Evolutionary conservation across 1,284 basidiomycete species (phyloP).

Genomic region (Xerocomus cyaneibrunnescens): DNA sequence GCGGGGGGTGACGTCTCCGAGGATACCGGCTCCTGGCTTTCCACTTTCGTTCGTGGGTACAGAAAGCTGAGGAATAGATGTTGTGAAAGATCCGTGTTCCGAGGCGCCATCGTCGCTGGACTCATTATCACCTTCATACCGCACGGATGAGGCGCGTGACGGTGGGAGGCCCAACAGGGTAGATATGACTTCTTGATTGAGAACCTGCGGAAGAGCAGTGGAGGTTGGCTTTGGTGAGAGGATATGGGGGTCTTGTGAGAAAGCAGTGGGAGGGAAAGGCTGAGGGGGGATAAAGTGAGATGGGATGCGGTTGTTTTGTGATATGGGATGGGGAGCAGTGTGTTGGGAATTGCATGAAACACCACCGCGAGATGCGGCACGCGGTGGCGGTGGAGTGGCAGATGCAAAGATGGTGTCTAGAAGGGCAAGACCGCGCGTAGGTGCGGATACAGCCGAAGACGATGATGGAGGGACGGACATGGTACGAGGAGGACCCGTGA

Average conservation of each 20-base stretch:
- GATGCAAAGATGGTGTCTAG: constrained; percentile 55
- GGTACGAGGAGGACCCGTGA: constrained; percentile 28
- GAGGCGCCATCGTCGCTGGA: constrained; percentile 48
- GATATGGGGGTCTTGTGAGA: constrained; percentile 35
- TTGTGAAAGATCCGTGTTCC: constrained; percentile 42
- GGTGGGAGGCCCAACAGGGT: constrained; percentile 52
- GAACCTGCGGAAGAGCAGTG: constrained; percentile 50
- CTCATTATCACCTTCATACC: constrained; percentile 64
- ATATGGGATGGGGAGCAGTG: constrained; percentile 6
- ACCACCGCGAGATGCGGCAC: constrained; percentile 19
- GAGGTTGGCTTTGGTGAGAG: constrained; percentile 49
- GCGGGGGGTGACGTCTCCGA: constrained; percentile 53
- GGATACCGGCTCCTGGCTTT: constrained; percentile 26
- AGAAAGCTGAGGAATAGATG: constrained; percentile 37
- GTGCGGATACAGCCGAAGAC: constrained; percentile 25
- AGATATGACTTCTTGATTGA: constrained; percentile 64
- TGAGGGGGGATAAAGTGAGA: constrained; percentile 8
- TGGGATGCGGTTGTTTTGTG: constrained; percentile 4
- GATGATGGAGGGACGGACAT: constrained; percentile 34
- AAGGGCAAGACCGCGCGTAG: constrained; percentile 43
- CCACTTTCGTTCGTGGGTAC: constrained; percentile 16
- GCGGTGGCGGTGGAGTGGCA: constrained; percentile 31
- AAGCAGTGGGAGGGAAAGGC: constrained; percentile 14
- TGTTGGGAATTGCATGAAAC: constrained; percentile 10
- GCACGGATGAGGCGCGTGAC: constrained; percentile 52